Base-by-base conservation (phyloP, 305 asterid species). In the Plantago lanceolata region DNA sequence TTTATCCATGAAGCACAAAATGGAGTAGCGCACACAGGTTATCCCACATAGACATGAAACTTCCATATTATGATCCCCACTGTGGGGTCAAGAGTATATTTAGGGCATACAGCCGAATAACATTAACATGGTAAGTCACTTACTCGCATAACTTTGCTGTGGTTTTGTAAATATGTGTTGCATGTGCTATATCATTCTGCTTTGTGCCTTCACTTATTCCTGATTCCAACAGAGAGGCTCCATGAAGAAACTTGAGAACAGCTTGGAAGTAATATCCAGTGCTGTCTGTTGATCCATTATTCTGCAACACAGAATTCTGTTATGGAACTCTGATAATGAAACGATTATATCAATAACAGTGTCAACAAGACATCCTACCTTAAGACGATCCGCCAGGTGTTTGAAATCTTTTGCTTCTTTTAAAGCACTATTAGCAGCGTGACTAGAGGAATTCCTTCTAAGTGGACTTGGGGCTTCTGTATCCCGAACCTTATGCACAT, bases 61-160 rank as follows among this genome's bases (percentile, higher is more conserved):
- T 37, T 37, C 15, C 44, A 35, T 37, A n/a, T 7, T 9, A 37
- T 37, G 44, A 35, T 35, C 44, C 13, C 44, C 44, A 35, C n/a
- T 6, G 14, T 1, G 15, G 44, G 11, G 44, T 37, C 44, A 37
- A 35, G 9, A 37, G 8, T 7, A 37, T 37, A 37, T 37, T 11
- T 20, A 0, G 31, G 1, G 33, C 44, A 28, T 48, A 60, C 21
- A 37, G 61, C 9, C 55, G 33, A 65, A 57, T 28, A 21, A 44
- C 45, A 52, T 28, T 63, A 24, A 43, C 55, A 52, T 21, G 64
- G 63, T 54, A 52, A n/a, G 61, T 35, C 73, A 85, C 99, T 81
- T 81, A 94, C 99, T 86, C 95, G 96, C 95, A 94, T 58, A 94
- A 87, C 71, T 88, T 90, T 57, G 99, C 99, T n/a, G 99, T 90